Base-by-base conservation (phyloP, 83 land plant species). In the Larix sibirica region DNA sequence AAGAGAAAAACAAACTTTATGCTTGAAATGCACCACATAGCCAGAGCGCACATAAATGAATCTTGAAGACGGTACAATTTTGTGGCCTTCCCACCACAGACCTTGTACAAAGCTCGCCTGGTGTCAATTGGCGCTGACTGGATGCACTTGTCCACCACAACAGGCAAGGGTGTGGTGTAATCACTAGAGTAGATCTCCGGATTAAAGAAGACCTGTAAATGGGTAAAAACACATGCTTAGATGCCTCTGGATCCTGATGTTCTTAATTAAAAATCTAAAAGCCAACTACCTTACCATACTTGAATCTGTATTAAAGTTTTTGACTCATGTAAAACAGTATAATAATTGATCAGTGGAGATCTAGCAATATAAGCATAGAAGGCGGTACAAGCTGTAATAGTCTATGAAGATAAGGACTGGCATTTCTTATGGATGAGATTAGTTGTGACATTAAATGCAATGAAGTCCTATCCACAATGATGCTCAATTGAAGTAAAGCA, bases 121-220 rank as follows among this genome's bases (percentile, higher is more conserved):
- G 98, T 97, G 87, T 97, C 99, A 87, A 97, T 97, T 56, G 99
- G 99, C 36, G 99, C 84, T 16, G 99, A 90, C 67, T 97, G 99
- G 62, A 97, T 97, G 82, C 99, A 97, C 71, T 88, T 90, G 79
- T 97, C 99, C 56, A 97, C 93, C 23, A 97, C 95, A 87, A 87
- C 94, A n/a, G 99, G 99, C 79, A 97, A 90, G 85, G 99, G 93
- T 36, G 90, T 91, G 8, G 92, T 81, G 73, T 89, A 94, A 71
- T 97, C 97, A 40, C 88, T 90, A 83, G 91, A 91, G 83, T 94
- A 97, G 26, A 97, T 95, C 84, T 97, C 99, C 59, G 99, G 99
- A 83, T 88, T 87, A 63, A 97, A 97, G 83, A 97, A 97, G 9
- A 95, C 86, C 99, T 97, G 91, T 82, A 81, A 59, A 83, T 73